Base-by-base conservation (phyloP, 345 rosid species). In the Lagerstroemia speciosa region DNA sequence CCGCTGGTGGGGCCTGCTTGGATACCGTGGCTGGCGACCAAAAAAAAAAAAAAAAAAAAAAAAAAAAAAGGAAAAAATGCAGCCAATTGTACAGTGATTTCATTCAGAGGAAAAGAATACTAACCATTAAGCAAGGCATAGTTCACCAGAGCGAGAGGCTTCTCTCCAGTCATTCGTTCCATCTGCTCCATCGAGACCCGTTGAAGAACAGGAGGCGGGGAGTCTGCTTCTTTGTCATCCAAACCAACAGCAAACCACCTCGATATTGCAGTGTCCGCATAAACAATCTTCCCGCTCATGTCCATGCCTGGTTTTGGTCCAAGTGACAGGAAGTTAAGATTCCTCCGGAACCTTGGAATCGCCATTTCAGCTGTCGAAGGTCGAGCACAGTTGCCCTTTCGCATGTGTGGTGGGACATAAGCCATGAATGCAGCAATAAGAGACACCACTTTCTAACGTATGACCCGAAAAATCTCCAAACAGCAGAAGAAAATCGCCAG, bases 371-470 rank as follows among this genome's bases (percentile, higher is more conserved):
- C 83, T 72, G 68, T 43, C 34, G 72, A 83, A 15, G 79, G 24
- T 33, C 78, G 79, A 66, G 24, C 79, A 19, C 10, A 57, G 4
- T 72, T 67, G 37, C 73, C 81, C 68, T 67, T 76, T 36, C 92
- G 81, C 83, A 83, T 89, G 67, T 84, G 86, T 33, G 88, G 89
- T 36, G 91, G 89, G 67, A 88, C 48, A 38, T 88, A 88, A 67
- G 94, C 82, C 94, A 86, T 84, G 26, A 6, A 27, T 58, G 12
- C 4, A 58, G 14, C 11, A 11, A 5, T 2, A 27, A 53, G 7
- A 53, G n/a, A 45, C n/a, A 53, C 19, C n/a, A 48, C 24, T 20
- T 48, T 48, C 14, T 8, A 5, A 53, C 7, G 60, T 53, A n/a
- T 53, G 60, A 53, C 60, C 60, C 24, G 60, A 53, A 53, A 53